Evolutionary conservation across 306 rosid genomes (phyloP), one percentile per base, ranked within the genome.

Genomic region (Hylodesmum podocarpum): DNA sequence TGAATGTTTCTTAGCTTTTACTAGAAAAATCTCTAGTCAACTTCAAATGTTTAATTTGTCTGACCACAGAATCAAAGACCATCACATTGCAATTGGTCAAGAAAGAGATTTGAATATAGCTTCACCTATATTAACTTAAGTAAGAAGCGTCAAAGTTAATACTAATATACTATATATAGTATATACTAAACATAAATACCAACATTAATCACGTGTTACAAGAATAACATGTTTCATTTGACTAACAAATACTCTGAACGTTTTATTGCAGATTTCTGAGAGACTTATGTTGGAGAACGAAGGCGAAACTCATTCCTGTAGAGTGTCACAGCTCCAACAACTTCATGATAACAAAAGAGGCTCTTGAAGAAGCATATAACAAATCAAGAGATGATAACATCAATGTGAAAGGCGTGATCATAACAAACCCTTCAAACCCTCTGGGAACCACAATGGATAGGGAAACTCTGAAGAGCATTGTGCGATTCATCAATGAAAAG

Each of bases 361-460:
- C 93, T 24, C 77, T 95, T 7, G 98, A 89, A 86, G 83, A 36
- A 78, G 94, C 98, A 22, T 84, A 90, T 22, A 44, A 73, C 3
- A 88, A 86, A 4, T 97, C 98, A 22, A 27, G 18, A 81, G 81
- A 83, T 5, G 51, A 40, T 24, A 84, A 87, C 25, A 83, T 89
- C 50, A 92, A 89, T 0, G 85, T 95, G 9, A 95, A 86, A 69
- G 98, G 98, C 14, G 19, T 95, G 71, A 74, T 95, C 86, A 61
- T 95, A 49, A 88, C 98, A 41, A 95, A 90, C 78, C 98, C 98
- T 3, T 95, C 98, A 13, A 92, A 95, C 72, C 98, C 98, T 10
- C 28, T 95, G 8, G 98, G 98, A 22, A 86, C 88, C 5, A 86
- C 89, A 3, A 1, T 88, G 2, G 96, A 90, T 40, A 81, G 72